Evolutionary conservation across 225 moss, liverwort and hornwort genomes (phyloP), one percentile per base, ranked within the genome.

Genomic region (Polytrichum formosum): DNA sequence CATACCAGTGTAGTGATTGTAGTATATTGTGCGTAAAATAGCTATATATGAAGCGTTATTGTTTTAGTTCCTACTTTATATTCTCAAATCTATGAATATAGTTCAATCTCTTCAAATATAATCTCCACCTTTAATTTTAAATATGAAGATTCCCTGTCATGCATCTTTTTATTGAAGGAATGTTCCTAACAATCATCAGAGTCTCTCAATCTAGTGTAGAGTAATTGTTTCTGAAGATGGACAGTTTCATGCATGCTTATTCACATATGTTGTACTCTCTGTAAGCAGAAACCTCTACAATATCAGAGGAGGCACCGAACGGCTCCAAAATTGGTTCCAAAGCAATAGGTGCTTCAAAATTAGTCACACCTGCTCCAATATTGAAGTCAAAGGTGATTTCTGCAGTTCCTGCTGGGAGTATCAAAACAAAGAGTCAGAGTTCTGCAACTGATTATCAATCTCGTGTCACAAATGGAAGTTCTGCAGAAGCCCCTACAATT

Each of bases 261-360:
- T 33, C 7, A 56, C 19, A 56, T 19, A 56, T 19, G 19, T 56
- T 58, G 20, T 58, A 6, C 58, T 75, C 68, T 65, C 46, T 81
- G 64, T 53, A 6, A 29, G 31, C 84, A 87, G 87, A 81, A 81
- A 71, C 70, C 67, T 66, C 78, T 31, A 71, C 63, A 64, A 79
- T 66, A 70, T 76, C 79, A 31, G 70, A 81, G 33, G 76, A 70
- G 55, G 55, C 72, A 64, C 61, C 76, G 72, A 76, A 61, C 31
- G 21, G 66, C 66, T 59, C 73, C 67, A 69, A 68, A 73, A 74
- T 59, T 29, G 79, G 76, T 67, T 73, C 78, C 69, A 70, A 56
- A 37, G 76, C 76, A 72, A 78, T 53, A 73, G 78, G 64, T 62
- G 66, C 28, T 55, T 54, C 27, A 56, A 87, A 79, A 72, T 29